These are phyloP conservation scores for Tricharina praecox DNA, from an alignment of 495 filamentous ascomycete genomes.

Conservation along the genomic window DNA sequence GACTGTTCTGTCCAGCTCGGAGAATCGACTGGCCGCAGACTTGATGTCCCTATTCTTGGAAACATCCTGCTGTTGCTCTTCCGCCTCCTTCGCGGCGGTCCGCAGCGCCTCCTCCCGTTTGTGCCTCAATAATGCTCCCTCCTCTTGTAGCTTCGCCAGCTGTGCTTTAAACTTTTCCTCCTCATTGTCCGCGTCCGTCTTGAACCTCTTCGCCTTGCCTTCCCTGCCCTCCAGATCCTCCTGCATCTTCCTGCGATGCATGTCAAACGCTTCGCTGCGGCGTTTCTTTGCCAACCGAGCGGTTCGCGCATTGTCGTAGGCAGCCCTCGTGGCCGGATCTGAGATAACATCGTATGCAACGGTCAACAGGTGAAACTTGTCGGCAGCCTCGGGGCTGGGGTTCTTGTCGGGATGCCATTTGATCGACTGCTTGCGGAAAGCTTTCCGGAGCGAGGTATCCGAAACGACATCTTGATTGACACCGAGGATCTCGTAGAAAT, in stretches of 20 bases:
- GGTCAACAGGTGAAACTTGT: slow-evolving; percentile 57
- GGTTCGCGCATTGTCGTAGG: slow-evolving; percentile 54
- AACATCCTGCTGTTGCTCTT: neutral
- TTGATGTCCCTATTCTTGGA: neutral
- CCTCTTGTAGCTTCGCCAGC: slow-evolving; percentile 31
- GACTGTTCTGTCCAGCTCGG: slow-evolving; percentile 21
- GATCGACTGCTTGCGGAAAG: slow-evolving; percentile 74
- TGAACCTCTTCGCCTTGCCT: slow-evolving; percentile 31
- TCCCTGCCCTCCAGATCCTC: slow-evolving; percentile 46
- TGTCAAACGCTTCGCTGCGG: slow-evolving; percentile 48
- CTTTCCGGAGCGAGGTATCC: slow-evolving; percentile 54
- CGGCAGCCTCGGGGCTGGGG: slow-evolving; percentile 26
- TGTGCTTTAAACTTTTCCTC: slow-evolving; percentile 32
- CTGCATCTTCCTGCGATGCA: slow-evolving; percentile 52
- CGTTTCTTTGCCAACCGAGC: slow-evolving; percentile 44
- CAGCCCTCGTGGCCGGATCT: slow-evolving; percentile 40
- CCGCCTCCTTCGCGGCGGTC: slow-evolving; percentile 16
- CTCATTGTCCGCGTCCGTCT: slow-evolving; percentile 33
- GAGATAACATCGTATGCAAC: slow-evolving; percentile 57
- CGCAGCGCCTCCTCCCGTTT: slow-evolving; percentile 20
- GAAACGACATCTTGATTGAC: slow-evolving; percentile 45
- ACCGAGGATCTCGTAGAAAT: slow-evolving; percentile 76
- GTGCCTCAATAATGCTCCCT: slow-evolving; percentile 25
- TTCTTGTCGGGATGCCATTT: slow-evolving; percentile 82
- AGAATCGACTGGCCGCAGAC: slow-evolving; percentile 10